Base-by-base conservation (phyloP, 2,329 filamentous ascomycete species). In the Alternaria alternata region DNA sequence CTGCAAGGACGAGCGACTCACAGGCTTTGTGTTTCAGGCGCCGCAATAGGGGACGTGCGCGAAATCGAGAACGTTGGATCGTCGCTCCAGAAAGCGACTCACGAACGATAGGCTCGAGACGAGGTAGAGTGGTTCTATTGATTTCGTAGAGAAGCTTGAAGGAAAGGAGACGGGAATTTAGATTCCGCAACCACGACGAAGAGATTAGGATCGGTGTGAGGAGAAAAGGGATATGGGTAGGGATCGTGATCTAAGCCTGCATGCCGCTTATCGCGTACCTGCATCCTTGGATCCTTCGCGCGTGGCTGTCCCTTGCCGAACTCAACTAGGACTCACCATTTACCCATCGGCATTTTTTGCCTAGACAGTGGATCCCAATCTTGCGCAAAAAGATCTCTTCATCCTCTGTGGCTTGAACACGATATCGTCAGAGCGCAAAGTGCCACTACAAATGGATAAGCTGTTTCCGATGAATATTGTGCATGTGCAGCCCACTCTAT, bases 221-320 rank as follows among this genome's bases (percentile, higher is more conserved):
- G 20, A 18, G 32, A 38, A 24, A 38, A n/a, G 32, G 46, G 32
- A 38, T 49, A 8, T 2, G 1, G 20, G 20, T 38, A 32, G 46
- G 1, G 46, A 38, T 36, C 16, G 5, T 49, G 46, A 49, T 49
- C 32, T 38, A 49, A 49, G 46, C 32, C 46, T 12, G 32, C 46
- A 49, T 49, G 46, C 46, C 46, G 46, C 46, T 49, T 49, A 49
- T 49, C 46, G 46, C 32, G 46, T 36, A 49, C 46, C 46, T 49
- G 46, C 46, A 49, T 49, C 46, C 36, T 38, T 34, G 30, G 32
- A 38, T 7, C 46, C 46, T 48, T 48, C 30, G 32, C 46, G 46
- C 30, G 12, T 36, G 28, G 46, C 30, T 32, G 16, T 38, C 20
- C 20, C 12, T 26, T 24, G 46, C 32, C 46, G 46, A 34, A 36